A percentile compares a stretch with the other conserved stretches of the same genome.
These are phyloP conservation scores for Saccharomyces hybrid DNA, from an alignment of 1,139 yeast genomes.

Conservation along the genomic window DNA sequence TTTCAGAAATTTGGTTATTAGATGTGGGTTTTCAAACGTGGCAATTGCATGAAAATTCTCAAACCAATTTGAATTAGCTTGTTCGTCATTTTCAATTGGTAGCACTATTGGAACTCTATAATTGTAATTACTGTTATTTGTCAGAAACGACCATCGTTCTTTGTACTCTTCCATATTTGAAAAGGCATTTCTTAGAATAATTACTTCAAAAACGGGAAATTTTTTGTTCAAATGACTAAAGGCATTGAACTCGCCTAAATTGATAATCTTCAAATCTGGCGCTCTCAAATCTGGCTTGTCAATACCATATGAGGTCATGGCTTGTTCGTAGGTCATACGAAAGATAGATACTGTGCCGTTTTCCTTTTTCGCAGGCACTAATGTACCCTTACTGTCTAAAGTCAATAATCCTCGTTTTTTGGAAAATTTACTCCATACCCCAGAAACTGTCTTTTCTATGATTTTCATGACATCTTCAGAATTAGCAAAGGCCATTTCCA, in stretches of 20 bases:
- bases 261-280: constrained; percentile 45
- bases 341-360: constrained; percentile 26
- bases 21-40: constrained; percentile 30
- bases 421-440: constrained; percentile 44
- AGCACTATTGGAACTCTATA: constrained; percentile 54
- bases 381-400: constrained; percentile 18
- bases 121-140: constrained; percentile 43
- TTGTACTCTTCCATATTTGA: constrained; percentile 30
- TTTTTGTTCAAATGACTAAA: constrained; percentile 33
- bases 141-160: constrained; percentile 36
- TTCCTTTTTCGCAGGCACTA: constrained; percentile 22
- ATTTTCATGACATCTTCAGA: constrained; percentile 59
- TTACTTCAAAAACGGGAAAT: constrained; percentile 60
- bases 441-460: constrained; percentile 50
- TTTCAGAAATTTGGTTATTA: constrained; percentile 34
- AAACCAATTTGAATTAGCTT: constrained; percentile 39
- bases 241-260: constrained; percentile 40
- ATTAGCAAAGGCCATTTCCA: constrained; percentile 83
- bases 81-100: constrained; percentile 38
- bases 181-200: constrained; percentile 51
- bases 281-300: constrained; percentile 87
- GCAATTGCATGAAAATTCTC: constrained; percentile 33
- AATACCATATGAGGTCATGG: constrained; percentile 69
- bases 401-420: constrained; percentile 20
- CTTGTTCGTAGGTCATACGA: constrained; percentile 56